Evolutionary conservation across 2,329 filamentous ascomycete species (phyloP).

Genomic region (Talaromyces sp.): DNA sequence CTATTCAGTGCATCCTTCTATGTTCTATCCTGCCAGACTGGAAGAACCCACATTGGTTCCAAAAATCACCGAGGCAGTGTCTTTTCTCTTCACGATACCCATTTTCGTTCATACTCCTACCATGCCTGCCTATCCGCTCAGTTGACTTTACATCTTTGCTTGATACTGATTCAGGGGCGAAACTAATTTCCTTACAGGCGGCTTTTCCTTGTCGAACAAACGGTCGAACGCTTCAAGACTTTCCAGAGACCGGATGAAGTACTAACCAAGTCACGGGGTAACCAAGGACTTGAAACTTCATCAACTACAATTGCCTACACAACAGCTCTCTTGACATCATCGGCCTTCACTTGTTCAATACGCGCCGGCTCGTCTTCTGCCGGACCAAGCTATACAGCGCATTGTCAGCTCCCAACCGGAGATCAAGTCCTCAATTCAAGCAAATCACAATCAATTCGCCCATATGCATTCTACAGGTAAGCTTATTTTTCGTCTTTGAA

Average conservation of each 20-base stretch:
- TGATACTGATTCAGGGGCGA: too few species aligned
- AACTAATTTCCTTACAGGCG: background rate
- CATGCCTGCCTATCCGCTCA: background rate
- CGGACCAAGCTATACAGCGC: background rate
- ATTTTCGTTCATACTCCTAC: background rate
- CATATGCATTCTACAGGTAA: slow-evolving; percentile 17
- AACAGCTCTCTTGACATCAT: background rate
- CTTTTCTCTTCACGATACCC: background rate
- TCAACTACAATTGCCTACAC: background rate
- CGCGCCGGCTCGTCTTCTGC: background rate
- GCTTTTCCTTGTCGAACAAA: background rate
- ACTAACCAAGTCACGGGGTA: background rate
- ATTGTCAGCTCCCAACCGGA: background rate
- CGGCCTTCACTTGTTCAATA: background rate
- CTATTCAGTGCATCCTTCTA: background rate
- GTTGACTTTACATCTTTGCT: background rate
- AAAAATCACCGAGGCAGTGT: background rate
- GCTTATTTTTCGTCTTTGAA: slow-evolving; percentile 12
- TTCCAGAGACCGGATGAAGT: background rate
- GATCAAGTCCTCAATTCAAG: background rate
- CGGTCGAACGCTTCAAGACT: background rate
- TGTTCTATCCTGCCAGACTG: background rate
- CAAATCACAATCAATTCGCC: background rate
- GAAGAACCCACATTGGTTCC: too few species aligned
- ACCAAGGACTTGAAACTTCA: background rate